Conservation (phyloP, 2,329 filamentous ascomycete species). For the Chrysoporthe cubensis region DNA sequence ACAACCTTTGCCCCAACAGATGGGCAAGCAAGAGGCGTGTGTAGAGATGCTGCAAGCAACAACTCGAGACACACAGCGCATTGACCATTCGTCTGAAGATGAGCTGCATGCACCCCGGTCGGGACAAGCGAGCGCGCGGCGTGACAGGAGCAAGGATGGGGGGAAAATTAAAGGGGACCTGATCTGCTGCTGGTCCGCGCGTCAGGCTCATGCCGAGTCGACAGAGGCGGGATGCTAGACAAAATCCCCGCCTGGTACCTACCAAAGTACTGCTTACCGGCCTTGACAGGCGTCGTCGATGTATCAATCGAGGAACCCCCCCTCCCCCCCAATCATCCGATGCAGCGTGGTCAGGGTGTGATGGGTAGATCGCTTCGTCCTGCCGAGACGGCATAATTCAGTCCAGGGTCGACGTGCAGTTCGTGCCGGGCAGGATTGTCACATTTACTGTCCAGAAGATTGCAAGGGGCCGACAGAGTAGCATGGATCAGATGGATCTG, state of each 20-base stretch:
- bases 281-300: background rate
- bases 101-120: slow-evolving; percentile 13
- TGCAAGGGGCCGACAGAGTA: slow-evolving; percentile 12
- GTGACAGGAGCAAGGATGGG: slow-evolving; percentile 17
- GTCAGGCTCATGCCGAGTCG: slow-evolving; percentile 26
- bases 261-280: background rate
- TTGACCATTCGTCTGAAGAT: slow-evolving; percentile 5
- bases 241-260: slow-evolving; percentile 16
- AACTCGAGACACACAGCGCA: slow-evolving; percentile 9
- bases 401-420: slow-evolving; percentile 17
- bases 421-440: slow-evolving; percentile 19
- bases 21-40: background rate
- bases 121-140: slow-evolving; percentile 12
- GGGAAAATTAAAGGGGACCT: slow-evolving; percentile 26
- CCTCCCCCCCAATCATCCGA: background rate
- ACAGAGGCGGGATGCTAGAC: slow-evolving; percentile 13
- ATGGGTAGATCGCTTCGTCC: slow-evolving; percentile 5
- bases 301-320: background rate
- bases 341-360: background rate
- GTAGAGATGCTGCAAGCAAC: background rate
- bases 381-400: slow-evolving; percentile 4
- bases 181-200: slow-evolving; percentile 29
- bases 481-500: slow-evolving; percentile 14
- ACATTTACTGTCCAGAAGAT: slow-evolving; percentile 24
- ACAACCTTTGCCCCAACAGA: background rate